Conservation (phyloP, 352 stramenopile species). For the Phytopythium chamaehyphon region DNA sequence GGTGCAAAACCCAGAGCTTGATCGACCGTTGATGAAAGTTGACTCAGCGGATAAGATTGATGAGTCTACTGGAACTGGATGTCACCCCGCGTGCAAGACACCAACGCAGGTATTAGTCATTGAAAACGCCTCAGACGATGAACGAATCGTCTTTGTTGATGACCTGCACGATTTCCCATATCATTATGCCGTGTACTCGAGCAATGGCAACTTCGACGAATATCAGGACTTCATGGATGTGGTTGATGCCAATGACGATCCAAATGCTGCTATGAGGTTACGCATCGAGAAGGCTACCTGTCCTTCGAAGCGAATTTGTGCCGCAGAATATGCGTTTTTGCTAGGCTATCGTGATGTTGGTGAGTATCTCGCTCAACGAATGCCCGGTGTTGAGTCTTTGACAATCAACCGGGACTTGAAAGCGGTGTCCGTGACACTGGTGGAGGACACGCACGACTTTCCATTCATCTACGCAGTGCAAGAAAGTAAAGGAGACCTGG, state of each 20-base stretch:
- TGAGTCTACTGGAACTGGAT: not conserved
- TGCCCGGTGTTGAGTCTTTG: not conserved
- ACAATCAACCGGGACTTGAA: not conserved
- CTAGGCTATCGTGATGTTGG: conserved; percentile 10
- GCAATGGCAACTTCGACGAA: conserved; percentile 2
- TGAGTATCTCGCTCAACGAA: conserved; percentile 9
- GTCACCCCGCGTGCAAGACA: not conserved
- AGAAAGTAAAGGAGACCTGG: conserved; percentile 4
- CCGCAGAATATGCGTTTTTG: conserved; percentile 17
- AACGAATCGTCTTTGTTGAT: conserved; percentile 10
- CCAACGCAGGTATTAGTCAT: not conserved
- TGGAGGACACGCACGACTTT: conserved; percentile 5
- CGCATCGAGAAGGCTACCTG: not conserved
- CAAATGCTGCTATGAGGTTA: conserved; percentile 7
- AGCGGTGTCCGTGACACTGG: not conserved
- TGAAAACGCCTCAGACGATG: not conserved
- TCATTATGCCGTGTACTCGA: conserved; percentile 10
- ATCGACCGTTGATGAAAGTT: too few relatives aligned
- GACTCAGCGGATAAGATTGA: too few relatives aligned
- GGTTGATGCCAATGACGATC: conserved; percentile 4
- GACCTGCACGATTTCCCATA: conserved; percentile 14
- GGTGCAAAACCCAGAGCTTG: too few relatives aligned
- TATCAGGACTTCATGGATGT: conserved; percentile 5
- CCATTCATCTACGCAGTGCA: conserved; percentile 13
- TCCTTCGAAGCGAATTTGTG: conserved; percentile 3